Conservation (phyloP, 2,329 filamentous ascomycete genomes). For the Teratosphaeria nubilosa region DNA sequence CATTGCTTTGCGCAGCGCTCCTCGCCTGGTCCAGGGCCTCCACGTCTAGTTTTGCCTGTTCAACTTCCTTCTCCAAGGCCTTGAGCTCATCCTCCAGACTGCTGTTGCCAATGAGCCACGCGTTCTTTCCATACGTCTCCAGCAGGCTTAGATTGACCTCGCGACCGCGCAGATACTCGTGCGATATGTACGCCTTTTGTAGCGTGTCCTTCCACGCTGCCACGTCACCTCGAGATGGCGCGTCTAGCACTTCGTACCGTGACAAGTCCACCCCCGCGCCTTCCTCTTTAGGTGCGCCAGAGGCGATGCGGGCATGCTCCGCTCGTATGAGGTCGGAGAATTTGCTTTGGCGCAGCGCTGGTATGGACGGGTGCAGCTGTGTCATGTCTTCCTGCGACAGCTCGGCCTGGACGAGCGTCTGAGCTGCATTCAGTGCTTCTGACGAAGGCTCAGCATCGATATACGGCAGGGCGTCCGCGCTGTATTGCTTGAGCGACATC, state of each 20-base stretch:
- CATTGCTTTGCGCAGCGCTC: conserved; percentile 58
- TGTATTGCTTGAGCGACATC: conserved; percentile 59
- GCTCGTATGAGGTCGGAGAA: conserved; percentile 58
- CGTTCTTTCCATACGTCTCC: conserved; percentile 74
- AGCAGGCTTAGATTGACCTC: conserved; percentile 60
- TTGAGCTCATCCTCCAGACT: conserved; percentile 64
- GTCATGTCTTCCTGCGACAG: conserved; percentile 40
- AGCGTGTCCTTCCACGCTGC: conserved; percentile 43
- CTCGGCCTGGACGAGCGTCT: conserved; percentile 60
- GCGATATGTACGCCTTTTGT: conserved; percentile 47
- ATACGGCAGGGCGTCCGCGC: conserved; percentile 75
- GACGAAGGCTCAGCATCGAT: conserved; percentile 65
- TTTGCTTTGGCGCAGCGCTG: conserved; percentile 40
- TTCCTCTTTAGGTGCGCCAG: conserved; percentile 40
- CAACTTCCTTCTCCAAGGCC: conserved; percentile 64
- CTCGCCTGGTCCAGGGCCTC: conserved; percentile 64
- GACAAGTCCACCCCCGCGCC: conserved; percentile 59
- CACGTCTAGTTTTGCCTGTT: conserved; percentile 54
- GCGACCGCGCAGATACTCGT: conserved; percentile 47
- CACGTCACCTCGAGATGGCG: conserved; percentile 37
- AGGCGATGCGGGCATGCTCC: conserved; percentile 59
- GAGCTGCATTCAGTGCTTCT: conserved; percentile 53
- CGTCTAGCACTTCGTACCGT: conserved; percentile 72
- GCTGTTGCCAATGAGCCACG: conserved; percentile 80
- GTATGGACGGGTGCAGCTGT: conserved; percentile 49